These are phyloP conservation scores for Aspergillus ruber DNA, from an alignment of 2,329 filamentous ascomycete genomes.

Conservation along the genomic window DNA sequence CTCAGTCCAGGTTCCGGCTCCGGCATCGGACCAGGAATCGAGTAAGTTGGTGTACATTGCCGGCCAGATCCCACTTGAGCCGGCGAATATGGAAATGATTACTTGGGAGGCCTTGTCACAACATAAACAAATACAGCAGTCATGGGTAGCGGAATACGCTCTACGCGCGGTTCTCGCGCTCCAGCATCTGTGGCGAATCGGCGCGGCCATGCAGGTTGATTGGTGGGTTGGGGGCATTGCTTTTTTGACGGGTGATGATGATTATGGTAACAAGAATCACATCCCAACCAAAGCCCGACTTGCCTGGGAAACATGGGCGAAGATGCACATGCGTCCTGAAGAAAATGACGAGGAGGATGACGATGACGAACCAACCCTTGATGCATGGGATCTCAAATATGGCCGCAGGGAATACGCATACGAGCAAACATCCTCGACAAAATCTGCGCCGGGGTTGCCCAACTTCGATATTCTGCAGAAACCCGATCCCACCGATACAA, in stretches of 20 bases:
- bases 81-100: slow-evolving; percentile 62
- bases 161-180: slow-evolving; percentile 65
- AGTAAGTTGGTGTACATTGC: slow-evolving; percentile 60
- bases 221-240: slow-evolving; percentile 72
- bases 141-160: slow-evolving; percentile 36
- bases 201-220: slow-evolving; percentile 60
- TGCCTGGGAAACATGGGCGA: slow-evolving; percentile 43
- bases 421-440: slow-evolving; percentile 18
- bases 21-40: slow-evolving; percentile 10
- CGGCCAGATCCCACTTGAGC: slow-evolving; percentile 84
- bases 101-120: slow-evolving; percentile 3
- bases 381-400: slow-evolving; percentile 51
- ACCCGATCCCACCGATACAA: no score
- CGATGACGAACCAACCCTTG: slow-evolving; percentile 44
- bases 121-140: slow-evolving; percentile 1
- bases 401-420: slow-evolving; percentile 45
- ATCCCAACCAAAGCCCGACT: slow-evolving; percentile 29
- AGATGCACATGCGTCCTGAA: slow-evolving; percentile 22
- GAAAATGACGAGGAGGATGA: slow-evolving; percentile 31
- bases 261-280: slow-evolving; percentile 2
- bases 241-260: slow-evolving; percentile 53
- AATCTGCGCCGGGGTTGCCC: slow-evolving; percentile 12
- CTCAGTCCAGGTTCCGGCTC: slow-evolving; percentile 19
- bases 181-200: slow-evolving; percentile 86
- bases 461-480: slow-evolving; percentile 20